These are phyloP conservation scores for Albizia julibrissin DNA, from an alignment of 306 rosid genomes.

Conservation along the genomic window DNA sequence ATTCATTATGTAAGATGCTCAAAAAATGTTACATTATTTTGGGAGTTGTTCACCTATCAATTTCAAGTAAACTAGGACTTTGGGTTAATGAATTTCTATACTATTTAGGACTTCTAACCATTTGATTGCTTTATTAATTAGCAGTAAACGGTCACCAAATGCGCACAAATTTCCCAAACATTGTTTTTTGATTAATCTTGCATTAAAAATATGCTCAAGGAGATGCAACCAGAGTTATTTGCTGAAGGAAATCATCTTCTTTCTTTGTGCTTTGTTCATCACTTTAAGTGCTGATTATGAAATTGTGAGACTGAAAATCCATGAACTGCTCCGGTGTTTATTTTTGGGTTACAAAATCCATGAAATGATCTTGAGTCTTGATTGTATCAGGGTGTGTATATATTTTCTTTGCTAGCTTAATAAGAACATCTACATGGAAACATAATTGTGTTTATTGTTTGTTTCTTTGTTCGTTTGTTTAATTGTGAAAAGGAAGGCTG, in stretches of 20 bases:
- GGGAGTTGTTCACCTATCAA: not conserved
- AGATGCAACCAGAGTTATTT: conserved; percentile 25
- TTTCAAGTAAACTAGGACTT: conserved; percentile 24
- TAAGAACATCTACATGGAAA: conserved; percentile 18
- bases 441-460: not conserved
- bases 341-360: conserved; percentile 3
- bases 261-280: conserved; percentile 25
- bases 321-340: not conserved
- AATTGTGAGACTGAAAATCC: conserved; percentile 11
- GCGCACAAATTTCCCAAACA: not conserved
- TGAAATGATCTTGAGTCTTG: conserved; percentile 5
- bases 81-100: not conserved
- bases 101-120: not conserved
- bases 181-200: conserved; percentile 13
- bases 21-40: conserved; percentile 13
- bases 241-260: conserved; percentile 11
- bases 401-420: conserved; percentile 10
- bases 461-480: not conserved
- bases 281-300: conserved; percentile 13
- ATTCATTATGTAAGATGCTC: not conserved
- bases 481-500: conserved; percentile 63
- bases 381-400: not conserved
- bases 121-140: conserved; percentile 13
- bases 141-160: conserved; percentile 2
- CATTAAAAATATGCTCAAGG: not conserved